Evolutionary conservation across 2,329 filamentous ascomycete genomes (phyloP), one percentile per base, ranked within the genome.

Genomic region (Hypoxylon sp.): DNA sequence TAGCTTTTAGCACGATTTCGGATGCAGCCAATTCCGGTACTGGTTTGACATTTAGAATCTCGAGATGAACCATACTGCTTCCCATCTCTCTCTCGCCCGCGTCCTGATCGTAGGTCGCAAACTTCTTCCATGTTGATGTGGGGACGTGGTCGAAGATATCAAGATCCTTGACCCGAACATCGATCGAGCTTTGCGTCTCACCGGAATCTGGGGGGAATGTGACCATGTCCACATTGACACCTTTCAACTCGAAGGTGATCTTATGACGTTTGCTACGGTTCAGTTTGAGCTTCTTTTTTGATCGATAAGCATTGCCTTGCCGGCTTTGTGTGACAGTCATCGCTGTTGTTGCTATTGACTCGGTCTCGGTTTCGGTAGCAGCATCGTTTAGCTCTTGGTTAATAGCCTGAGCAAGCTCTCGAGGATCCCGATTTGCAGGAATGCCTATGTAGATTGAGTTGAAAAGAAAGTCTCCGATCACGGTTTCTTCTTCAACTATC

Each of bases 361-460:
- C 94, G 0, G 94, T 97, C 76, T 98, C 96, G 0, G 94, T 97
- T 76, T 98, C 96, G 38, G 93, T 97, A 3, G 86, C 88, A 61
- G 91, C 87, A 74, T 98, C 95, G 71, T 97, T 93, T 51, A 98
- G 87, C 36, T 95, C 90, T 63, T 91, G 89, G 75, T 98, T 97
- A 79, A 99, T 97, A 41, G 92, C 92, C 49, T 89, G 88, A 3
- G 93, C 86, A 9, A 98, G 85, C 30, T 97, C 93, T 58, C 88
- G 88, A 4, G 94, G 93, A 73, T 98, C 95, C 63, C 91, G 89
- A 73, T 94, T 96, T 10, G 92, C 87, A 0, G 95, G 92, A 17
- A 99, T 92, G 13, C 93, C 94, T 73, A 99, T 98, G 82, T 98
- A 99, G 60, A 99, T 97, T 0, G 96, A 99, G 78, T 99, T 98